Conservation (phyloP, 768 basidiomycete species). For the Leccinellum luteum region DNA sequence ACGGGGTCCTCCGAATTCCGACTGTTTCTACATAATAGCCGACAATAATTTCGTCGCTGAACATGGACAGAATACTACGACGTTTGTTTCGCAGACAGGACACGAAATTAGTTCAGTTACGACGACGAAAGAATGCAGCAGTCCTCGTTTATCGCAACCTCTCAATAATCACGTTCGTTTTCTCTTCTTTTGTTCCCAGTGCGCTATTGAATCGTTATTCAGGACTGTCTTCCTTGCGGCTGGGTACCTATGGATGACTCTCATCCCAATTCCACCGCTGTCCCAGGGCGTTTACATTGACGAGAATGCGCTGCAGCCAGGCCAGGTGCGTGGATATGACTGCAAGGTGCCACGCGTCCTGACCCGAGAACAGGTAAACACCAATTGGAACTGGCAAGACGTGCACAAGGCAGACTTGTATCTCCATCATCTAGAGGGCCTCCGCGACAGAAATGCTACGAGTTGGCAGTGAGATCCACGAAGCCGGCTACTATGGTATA, state of each 20-base stretch:
- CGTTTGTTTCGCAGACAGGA: constrained; percentile 21
- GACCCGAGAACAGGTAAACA: constrained; percentile 66
- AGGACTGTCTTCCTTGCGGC: constrained; percentile 57
- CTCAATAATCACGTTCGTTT: constrained; percentile 31
- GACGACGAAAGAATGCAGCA: constrained; percentile 41
- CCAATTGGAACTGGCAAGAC: constrained; percentile 89
- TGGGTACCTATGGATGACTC: constrained; percentile 84
- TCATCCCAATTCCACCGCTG: constrained; percentile 65
- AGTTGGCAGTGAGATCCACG: constrained; percentile 63
- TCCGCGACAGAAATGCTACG: constrained; percentile 62
- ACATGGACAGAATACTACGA: constrained; percentile 26
- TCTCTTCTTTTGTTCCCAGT: background rate
- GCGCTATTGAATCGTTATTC: background rate
- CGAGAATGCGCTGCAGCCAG: constrained; percentile 94
- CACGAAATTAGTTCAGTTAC: constrained; percentile 42
- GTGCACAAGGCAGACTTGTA: constrained; percentile 86
- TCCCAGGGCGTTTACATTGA: constrained; percentile 79
- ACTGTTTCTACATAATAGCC: constrained; percentile 2
- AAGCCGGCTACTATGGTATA: background rate
- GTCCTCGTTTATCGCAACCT: constrained; percentile 33
- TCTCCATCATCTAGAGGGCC: constrained; percentile 61
- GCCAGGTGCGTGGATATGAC: constrained; percentile 54
- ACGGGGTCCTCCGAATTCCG: constrained; percentile 22
- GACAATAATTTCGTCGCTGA: background rate
- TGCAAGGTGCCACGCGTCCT: background rate